phyloP scores from a whole-genome alignment of 2,329 filamentous ascomycete species.

The Pseudodiploospora longispora region DNA sequence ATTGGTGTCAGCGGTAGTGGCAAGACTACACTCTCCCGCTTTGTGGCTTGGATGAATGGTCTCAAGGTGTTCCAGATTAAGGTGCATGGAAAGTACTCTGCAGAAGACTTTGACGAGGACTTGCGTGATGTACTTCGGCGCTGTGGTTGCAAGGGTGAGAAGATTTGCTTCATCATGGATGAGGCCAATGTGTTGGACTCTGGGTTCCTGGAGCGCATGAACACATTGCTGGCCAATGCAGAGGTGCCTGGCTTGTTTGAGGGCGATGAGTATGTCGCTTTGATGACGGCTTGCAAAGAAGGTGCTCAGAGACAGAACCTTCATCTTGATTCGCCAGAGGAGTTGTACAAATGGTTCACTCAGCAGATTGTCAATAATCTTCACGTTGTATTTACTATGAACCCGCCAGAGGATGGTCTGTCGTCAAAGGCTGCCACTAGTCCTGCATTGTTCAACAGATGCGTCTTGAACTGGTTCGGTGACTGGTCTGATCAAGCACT shows the following conservation, averaged over 20 bases:
- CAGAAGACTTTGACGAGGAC: slow-evolving; percentile 98
- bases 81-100: slow-evolving; percentile 96
- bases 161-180: slow-evolving; percentile 99
- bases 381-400: slow-evolving; percentile 99
- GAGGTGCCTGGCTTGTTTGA: slow-evolving; percentile 98
- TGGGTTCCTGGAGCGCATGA: slow-evolving; percentile 98
- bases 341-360: slow-evolving; percentile 99
- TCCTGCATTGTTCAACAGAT: slow-evolving; percentile 97
- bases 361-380: slow-evolving; percentile 98
- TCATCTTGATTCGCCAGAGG: slow-evolving; percentile 92
- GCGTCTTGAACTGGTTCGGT: slow-evolving; percentile 98
- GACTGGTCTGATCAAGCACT: slow-evolving; percentile 99
- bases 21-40: slow-evolving; percentile 95
- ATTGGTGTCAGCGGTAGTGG: slow-evolving; percentile 98
- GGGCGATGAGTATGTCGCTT: slow-evolving; percentile 94
- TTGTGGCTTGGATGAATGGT: slow-evolving; percentile 99
- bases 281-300: slow-evolving; percentile 99
- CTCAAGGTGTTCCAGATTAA: slow-evolving; percentile 99
- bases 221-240: slow-evolving; percentile 96
- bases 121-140: slow-evolving; percentile 86
- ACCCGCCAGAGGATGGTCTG: slow-evolving; percentile 89
- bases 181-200: slow-evolving; percentile 98
- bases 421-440: slow-evolving; percentile 96
- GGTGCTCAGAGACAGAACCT: slow-evolving; percentile 93
- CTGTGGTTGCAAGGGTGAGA: slow-evolving; percentile 95